phyloP scores from a whole-genome alignment of 805 yeast genomes.

The Saturnispora gosingensis region DNA sequence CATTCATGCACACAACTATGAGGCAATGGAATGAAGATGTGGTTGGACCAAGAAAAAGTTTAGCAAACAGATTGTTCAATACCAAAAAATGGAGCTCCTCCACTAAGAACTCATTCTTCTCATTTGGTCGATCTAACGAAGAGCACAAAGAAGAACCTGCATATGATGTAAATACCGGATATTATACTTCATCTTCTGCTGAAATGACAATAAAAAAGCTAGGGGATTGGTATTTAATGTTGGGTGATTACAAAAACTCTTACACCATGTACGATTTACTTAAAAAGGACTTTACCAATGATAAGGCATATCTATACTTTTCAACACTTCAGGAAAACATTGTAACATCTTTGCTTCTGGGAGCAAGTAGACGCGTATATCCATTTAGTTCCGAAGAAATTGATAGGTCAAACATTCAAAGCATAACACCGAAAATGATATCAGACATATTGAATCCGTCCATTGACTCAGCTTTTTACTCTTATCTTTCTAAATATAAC shows the following conservation, averaged over 20 bases:
- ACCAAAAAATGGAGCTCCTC: constrained; percentile 45
- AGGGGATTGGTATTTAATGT: constrained; percentile 88
- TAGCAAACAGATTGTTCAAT: constrained; percentile 59
- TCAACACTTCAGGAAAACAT: constrained; percentile 89
- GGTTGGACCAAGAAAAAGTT: constrained; percentile 64
- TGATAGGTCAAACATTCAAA: constrained; percentile 16
- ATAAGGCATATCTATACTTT: constrained; percentile 69
- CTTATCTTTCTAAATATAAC: constrained; percentile 63
- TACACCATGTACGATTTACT: constrained; percentile 75
- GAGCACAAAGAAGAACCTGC: constrained; percentile 8
- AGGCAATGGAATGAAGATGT: constrained; percentile 78
- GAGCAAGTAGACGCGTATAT: constrained; percentile 35
- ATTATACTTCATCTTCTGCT: constrained; percentile 50
- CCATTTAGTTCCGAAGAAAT: constrained; percentile 28
- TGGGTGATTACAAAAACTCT: constrained; percentile 82
- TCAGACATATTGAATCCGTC: constrained; percentile 48
- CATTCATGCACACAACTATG: constrained; percentile 81
- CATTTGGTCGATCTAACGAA: constrained; percentile 17
- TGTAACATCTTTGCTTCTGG: constrained; percentile 62
- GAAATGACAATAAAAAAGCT: constrained; percentile 72
- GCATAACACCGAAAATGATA: constrained; percentile 35
- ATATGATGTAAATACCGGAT: constrained; percentile 45
- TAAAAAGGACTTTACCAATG: constrained; percentile 66
- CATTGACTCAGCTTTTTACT: constrained; percentile 64
- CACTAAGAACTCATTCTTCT: constrained; percentile 26